A percentile compares a stretch with the other conserved stretches of the same genome.
These are phyloP conservation scores for Blastocystis sp. DNA, from an alignment of 352 stramenopile genomes.

Conservation along the genomic window DNA sequence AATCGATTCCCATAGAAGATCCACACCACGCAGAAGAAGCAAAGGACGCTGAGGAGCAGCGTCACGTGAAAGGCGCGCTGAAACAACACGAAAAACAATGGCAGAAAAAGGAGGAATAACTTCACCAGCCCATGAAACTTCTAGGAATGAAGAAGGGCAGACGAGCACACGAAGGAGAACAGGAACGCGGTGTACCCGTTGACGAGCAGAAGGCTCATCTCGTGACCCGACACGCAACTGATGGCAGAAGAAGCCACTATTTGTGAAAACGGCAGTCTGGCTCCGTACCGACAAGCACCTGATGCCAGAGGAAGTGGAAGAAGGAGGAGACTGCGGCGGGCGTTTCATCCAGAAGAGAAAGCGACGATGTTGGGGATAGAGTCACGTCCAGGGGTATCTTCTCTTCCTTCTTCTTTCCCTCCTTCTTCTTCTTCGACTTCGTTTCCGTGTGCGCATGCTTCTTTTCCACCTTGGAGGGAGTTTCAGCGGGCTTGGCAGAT, in stretches of 20 bases:
- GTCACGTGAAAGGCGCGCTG: not conserved
- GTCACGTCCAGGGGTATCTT: not conserved
- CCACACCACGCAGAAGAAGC: not conserved
- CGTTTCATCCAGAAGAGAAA: not conserved
- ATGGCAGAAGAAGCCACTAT: not conserved
- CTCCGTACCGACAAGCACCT: not conserved
- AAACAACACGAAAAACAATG: not conserved
- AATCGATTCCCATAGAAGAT: slow-evolving; percentile 1
- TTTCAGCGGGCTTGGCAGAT: not conserved
- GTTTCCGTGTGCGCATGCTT: not conserved
- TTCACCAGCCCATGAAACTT: not conserved
- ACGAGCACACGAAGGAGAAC: not conserved
- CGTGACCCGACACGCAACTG: slow-evolving; percentile 1
- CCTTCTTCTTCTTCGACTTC: not conserved
- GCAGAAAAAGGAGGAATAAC: not conserved
- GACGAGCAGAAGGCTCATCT: slow-evolving; percentile 9
- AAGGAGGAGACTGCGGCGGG: not conserved
- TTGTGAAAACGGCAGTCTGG: not conserved
- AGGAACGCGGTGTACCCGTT: not conserved
- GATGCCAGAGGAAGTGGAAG: not conserved
- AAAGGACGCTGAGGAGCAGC: not conserved
- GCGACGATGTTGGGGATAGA: not conserved
- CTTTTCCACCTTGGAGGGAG: not conserved
- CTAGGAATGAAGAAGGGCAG: not conserved
- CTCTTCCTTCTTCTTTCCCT: not conserved